Percentiles rank a stretch among this genome's conserved stretches.
Conservation (phyloP, 805 yeast genomes). For the Zygosaccharomyces rouxii region DNA sequence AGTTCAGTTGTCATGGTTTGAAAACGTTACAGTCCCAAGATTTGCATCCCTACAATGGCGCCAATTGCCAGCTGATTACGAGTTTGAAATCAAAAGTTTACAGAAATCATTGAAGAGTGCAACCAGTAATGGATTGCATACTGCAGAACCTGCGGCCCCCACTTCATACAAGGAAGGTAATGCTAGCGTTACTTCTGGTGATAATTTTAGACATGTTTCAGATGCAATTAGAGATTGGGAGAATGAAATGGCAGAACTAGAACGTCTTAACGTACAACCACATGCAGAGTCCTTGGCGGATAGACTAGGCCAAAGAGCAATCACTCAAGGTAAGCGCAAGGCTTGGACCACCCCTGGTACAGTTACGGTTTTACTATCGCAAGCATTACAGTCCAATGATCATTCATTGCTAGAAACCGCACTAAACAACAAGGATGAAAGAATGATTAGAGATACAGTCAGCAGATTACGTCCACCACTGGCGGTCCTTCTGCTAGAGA, state of each 20-base stretch:
- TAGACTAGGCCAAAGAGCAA: slow-evolving; percentile 29
- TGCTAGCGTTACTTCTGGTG: slow-evolving; percentile 60
- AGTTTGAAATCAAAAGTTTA: slow-evolving; percentile 2
- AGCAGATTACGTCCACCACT: slow-evolving; percentile 51
- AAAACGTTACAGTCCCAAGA: slow-evolving; percentile 44
- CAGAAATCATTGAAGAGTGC: slow-evolving; percentile 11
- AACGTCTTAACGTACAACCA: slow-evolving; percentile 38
- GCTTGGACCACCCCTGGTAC: slow-evolving; percentile 67
- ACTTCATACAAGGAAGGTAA: slow-evolving; percentile 56
- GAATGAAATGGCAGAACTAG: slow-evolving; percentile 39
- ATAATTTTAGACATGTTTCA: slow-evolving; percentile 53
- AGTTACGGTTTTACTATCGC: slow-evolving; percentile 76
- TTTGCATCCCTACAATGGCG: slow-evolving; percentile 26
- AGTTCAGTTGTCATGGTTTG: slow-evolving; percentile 54
- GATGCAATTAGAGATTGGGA: slow-evolving; percentile 41
- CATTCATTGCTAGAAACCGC: slow-evolving; percentile 82
- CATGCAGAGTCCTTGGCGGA: slow-evolving; percentile 53
- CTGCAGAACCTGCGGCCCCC: slow-evolving; percentile 48
- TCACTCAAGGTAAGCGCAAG: slow-evolving; percentile 23
- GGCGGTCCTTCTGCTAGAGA: slow-evolving; percentile 53
- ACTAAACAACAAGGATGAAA: slow-evolving; percentile 49
- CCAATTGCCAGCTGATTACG: slow-evolving; percentile 5
- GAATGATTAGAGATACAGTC: slow-evolving; percentile 50
- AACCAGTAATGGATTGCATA: slow-evolving; percentile 17
- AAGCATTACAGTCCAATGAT: slow-evolving; percentile 84